phyloP scores from a whole-genome alignment of 2,329 filamentous ascomycete species.

The Ceratocystiopsis brevicomis region DNA sequence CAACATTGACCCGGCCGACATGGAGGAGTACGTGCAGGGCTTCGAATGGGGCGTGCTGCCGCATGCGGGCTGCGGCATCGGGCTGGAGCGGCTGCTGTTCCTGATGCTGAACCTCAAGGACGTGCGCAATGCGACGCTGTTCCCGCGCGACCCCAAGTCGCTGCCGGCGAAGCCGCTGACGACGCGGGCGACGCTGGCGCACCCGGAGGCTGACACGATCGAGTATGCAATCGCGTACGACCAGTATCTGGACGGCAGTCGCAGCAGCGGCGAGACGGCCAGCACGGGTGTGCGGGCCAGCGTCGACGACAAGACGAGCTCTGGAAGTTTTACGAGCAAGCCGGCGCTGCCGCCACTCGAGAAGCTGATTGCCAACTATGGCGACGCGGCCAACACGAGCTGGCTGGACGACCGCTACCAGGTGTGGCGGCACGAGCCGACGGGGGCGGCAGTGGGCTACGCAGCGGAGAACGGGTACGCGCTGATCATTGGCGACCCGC shows the following conservation, averaged over 20 bases:
- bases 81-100: constrained; percentile 74
- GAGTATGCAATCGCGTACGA: constrained; percentile 31
- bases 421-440: constrained; percentile 64
- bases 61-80: constrained; percentile 78
- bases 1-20: constrained; percentile 59
- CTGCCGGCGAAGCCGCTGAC: constrained; percentile 39
- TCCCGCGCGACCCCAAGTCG: constrained; percentile 75
- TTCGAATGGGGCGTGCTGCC: constrained; percentile 81
- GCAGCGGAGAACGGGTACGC: constrained; percentile 47
- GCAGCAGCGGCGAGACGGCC: neutral
- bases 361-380: constrained; percentile 86
- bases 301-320: neutral
- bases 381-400: constrained; percentile 81
- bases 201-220: constrained; percentile 73
- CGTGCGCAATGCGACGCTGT: constrained; percentile 72
- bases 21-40: constrained; percentile 78
- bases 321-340: neutral
- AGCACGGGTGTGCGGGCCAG: neutral
- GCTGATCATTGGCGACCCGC: constrained; percentile 71
- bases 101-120: constrained; percentile 73
- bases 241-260: constrained; percentile 9
- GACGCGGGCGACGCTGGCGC: constrained; percentile 43
- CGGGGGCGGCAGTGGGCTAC: constrained; percentile 71
- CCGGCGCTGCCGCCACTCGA: constrained; percentile 47
- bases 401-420: constrained; percentile 82